Conservation (phyloP, 345 rosid species). For the Salix koriyanagi region DNA sequence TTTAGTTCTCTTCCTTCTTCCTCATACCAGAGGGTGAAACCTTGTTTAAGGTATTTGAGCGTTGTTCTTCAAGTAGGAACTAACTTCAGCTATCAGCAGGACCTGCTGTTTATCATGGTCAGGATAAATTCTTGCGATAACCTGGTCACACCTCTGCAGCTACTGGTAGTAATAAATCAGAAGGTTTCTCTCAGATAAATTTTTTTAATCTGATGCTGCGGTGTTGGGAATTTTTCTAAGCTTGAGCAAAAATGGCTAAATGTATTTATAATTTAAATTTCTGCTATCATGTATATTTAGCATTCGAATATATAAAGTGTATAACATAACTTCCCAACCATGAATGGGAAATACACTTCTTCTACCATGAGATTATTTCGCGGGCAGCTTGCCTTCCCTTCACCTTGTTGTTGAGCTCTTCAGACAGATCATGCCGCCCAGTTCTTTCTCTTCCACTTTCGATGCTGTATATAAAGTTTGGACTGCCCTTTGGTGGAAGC, state of each 20-base stretch:
- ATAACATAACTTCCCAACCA: conserved; percentile 51
- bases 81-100: conserved; percentile 71
- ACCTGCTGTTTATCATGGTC: conserved; percentile 85
- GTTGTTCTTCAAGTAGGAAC: conserved; percentile 80
- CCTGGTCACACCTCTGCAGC: conserved; percentile 74
- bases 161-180: too few species aligned
- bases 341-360: conserved; percentile 64
- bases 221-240: too few species aligned
- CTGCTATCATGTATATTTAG: too few species aligned
- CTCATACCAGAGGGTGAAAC: background rate
- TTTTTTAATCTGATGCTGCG: too few species aligned
- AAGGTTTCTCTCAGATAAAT: too few species aligned
- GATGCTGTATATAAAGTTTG: conserved; percentile 57
- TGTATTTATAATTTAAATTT: too few species aligned
- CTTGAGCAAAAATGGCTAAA: too few species aligned
- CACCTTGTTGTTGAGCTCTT: conserved; percentile 72
- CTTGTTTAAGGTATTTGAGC: conserved; percentile 37
- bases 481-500: conserved; percentile 80
- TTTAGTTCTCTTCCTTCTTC: background rate
- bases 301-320: too few species aligned
- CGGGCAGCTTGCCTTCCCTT: conserved; percentile 79
- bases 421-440: conserved; percentile 65
- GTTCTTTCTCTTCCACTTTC: conserved; percentile 68
- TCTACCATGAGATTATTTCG: conserved; percentile 76
- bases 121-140: conserved; percentile 65